A percentile compares a stretch with the other conserved stretches of the same genome.
These are phyloP conservation scores for Podaxis sp. DNA, from an alignment of 768 basidiomycete genomes.

Conservation along the genomic window DNA sequence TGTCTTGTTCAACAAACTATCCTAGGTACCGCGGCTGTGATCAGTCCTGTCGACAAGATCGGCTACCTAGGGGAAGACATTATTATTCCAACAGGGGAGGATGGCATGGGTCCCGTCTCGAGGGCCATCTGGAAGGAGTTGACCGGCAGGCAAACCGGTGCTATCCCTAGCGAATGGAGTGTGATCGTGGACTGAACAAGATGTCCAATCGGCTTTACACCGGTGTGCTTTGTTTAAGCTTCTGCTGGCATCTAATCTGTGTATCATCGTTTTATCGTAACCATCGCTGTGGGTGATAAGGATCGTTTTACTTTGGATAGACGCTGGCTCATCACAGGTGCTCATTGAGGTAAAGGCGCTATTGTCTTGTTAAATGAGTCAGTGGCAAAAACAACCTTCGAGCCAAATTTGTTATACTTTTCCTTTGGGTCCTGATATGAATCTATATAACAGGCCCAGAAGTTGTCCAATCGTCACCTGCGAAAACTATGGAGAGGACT, in stretches of 20 bases:
- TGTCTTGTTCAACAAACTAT: conserved; percentile 8
- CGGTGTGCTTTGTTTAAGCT: too few species aligned
- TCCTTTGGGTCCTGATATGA: background rate
- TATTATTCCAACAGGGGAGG: conserved; percentile 58
- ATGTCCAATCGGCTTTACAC: background rate
- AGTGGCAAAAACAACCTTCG: background rate
- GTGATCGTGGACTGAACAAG: conserved; percentile 35
- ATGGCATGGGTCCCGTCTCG: conserved; percentile 81
- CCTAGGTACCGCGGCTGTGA: conserved; percentile 75
- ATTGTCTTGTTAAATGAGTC: background rate
- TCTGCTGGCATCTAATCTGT: background rate
- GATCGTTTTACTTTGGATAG: background rate
- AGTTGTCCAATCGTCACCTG: too few species aligned
- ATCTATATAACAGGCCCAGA: background rate
- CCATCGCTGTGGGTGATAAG: background rate
- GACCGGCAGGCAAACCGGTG: conserved; percentile 79
- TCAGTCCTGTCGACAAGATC: conserved; percentile 69
- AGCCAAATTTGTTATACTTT: background rate
- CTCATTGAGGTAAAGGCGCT: background rate
- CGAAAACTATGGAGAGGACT: background rate
- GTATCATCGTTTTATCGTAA: background rate
- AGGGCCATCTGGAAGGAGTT: conserved; percentile 68
- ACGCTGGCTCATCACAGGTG: background rate
- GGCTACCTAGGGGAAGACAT: conserved; percentile 70
- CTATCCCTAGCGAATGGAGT: conserved; percentile 79